Conservation (phyloP, 331 rosid genomes). For the Erythrophleum ivorense region DNA sequence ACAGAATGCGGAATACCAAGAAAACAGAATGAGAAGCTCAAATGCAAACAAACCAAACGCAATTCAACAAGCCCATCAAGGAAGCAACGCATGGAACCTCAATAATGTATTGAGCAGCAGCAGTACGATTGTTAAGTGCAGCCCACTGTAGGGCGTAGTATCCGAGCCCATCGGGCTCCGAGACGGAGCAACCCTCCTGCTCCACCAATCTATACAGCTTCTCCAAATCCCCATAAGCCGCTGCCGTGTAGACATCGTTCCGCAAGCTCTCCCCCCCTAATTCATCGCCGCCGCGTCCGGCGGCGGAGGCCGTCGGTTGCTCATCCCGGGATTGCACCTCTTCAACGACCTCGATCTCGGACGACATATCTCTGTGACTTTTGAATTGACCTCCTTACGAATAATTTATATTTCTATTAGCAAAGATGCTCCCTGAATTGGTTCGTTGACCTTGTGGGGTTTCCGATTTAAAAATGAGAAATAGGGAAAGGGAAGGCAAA, state of each 20-base stretch:
- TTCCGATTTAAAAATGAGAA: background rate
- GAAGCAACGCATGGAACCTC: slow-evolving; percentile 64
- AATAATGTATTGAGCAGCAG: slow-evolving; percentile 93
- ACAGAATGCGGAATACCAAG: slow-evolving; percentile 11
- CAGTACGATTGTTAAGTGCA: slow-evolving; percentile 90
- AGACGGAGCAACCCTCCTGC: slow-evolving; percentile 84
- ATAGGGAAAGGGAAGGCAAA: slow-evolving; percentile 15
- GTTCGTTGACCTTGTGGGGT: slow-evolving; percentile 22
- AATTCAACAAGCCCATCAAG: slow-evolving; percentile 42
- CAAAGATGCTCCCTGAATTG: background rate
- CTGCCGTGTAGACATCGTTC: slow-evolving; percentile 92
- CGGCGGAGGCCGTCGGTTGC: slow-evolving; percentile 39
- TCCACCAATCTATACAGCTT: slow-evolving; percentile 94
- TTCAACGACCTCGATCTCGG: slow-evolving; percentile 99
- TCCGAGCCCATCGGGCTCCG: slow-evolving; percentile 93
- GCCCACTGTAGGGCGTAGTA: slow-evolving; percentile 99
- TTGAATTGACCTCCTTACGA: slow-evolving; percentile 2
- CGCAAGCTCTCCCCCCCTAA: slow-evolving; percentile 64
- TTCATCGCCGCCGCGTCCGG: slow-evolving; percentile 37
- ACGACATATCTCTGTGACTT: slow-evolving; percentile 58
- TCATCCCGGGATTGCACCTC: slow-evolving; percentile 67
- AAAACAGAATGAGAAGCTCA: background rate
- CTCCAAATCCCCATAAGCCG: slow-evolving; percentile 98
- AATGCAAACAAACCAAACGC: slow-evolving; percentile 33
- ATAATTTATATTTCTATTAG: background rate